Base-by-base conservation (phyloP, 768 basidiomycete species). In the Boletales sp. region DNA sequence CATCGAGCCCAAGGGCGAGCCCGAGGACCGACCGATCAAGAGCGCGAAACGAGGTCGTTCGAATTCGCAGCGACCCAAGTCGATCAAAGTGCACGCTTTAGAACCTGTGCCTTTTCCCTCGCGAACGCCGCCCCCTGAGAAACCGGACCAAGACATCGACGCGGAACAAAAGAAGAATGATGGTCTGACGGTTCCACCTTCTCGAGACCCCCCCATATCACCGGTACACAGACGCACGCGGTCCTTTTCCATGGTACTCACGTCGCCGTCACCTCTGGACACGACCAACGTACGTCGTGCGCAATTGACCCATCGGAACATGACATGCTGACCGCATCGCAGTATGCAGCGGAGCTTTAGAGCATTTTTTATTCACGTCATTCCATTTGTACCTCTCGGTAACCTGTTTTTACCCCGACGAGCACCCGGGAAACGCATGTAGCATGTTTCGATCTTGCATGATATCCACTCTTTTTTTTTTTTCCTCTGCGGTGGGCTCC, bases 301-400 rank as follows among this genome's bases (percentile, higher is more conserved):
- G 8, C 12, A 15, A n/a, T 11, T 32, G 9, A 28, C 25, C 3
- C 25, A 28, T 5, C 25, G 25, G 21, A 6, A 28, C 10, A 8
- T n/a, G 37, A 4, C 14, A 34, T 34, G 15, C 46, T 60, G 4
- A 60, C 52, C 8, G 8, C 25, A 9, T 2, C 35, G 12, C 44
- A 64, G 62, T 60, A 57, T 30, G 63, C 62, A 46, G 63, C 62
- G 32, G 62, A 64, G 30, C 56, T 64, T 33, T 64, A 60, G 35
- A 43, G 2, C 34, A 14, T 34, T 13, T 34, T 13, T 34, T 40
- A 41, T 43, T 38, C 32, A 12, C 21, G n/a, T 50, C 48, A 33
- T 41, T 38, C 32, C 31, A 48, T 32, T 46, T 53, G 49, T 46
- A 19, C 37, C 4, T 35, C 21, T 46, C 39, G 46, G 37, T 56